phyloP scores from a whole-genome alignment of 176 grass and related monocot genomes.

The Dendrocalamus sinicus region DNA sequence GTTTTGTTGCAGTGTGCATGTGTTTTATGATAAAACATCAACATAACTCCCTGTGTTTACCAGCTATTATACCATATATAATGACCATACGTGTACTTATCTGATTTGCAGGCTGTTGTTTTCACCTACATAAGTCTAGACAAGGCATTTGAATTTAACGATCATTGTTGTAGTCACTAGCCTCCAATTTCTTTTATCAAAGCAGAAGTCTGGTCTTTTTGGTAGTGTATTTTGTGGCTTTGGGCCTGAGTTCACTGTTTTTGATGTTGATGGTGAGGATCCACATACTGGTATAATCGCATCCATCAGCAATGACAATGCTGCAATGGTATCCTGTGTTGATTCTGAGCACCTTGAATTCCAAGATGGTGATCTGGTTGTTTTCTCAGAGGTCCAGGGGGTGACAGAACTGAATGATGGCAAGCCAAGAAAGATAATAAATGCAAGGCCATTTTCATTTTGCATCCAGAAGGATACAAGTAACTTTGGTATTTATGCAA shows the following conservation, averaged over 20 bases:
- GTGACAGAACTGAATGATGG: too few species aligned
- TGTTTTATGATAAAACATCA: neutral
- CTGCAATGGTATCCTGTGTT: too few species aligned
- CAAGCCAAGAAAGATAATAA: too few species aligned
- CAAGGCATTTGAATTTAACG: conserved; percentile 64
- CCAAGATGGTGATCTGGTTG: too few species aligned
- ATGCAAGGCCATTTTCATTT: too few species aligned
- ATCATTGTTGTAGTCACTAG: conserved; percentile 63
- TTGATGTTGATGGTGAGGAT: too few species aligned
- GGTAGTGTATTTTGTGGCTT: conserved; percentile 78
- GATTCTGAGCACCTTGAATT: too few species aligned
- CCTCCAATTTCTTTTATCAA: conserved; percentile 78
- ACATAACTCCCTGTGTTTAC: neutral
- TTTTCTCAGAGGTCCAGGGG: too few species aligned
- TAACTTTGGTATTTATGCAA: too few species aligned
- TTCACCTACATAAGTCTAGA: conserved; percentile 70
- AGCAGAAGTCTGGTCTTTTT: conserved; percentile 81
- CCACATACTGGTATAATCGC: too few species aligned
- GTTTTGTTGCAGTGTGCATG: neutral
- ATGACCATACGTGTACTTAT: conserved; percentile 7
- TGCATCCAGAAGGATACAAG: too few species aligned
- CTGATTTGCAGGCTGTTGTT: conserved; percentile 68
- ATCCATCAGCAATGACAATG: too few species aligned
- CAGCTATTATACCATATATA: conserved; percentile 9
- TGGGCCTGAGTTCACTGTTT: conserved; percentile 58